phyloP scores from a whole-genome alignment of 306 rosid species.

The Notholithocarpus densiflorus region DNA sequence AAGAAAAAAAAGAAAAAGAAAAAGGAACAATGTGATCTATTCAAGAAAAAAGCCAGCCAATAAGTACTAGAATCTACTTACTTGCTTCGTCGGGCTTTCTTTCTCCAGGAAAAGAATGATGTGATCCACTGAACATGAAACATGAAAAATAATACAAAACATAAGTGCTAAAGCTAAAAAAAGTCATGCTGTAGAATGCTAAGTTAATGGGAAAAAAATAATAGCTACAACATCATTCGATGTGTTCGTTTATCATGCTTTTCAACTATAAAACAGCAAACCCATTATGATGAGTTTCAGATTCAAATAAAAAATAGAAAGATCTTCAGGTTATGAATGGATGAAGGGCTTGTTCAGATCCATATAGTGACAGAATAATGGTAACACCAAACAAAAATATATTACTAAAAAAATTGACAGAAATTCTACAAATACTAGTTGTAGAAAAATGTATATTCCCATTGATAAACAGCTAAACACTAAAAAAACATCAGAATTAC shows the following conservation, averaged over 20 bases:
- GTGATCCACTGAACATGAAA: slow-evolving; percentile 60
- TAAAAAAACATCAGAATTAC: slow-evolving; percentile 31
- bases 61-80: slow-evolving; percentile 42
- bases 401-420: not conserved
- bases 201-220: not conserved
- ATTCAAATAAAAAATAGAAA: not conserved
- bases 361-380: no score
- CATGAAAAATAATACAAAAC: slow-evolving; percentile 8
- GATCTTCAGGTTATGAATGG: not conserved
- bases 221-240: not conserved
- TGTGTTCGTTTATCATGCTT: not conserved
- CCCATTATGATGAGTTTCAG: not conserved
- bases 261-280: not conserved
- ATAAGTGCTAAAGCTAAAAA: slow-evolving; percentile 2
- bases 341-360: not conserved
- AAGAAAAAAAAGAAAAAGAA: no score
- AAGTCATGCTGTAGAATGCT: not conserved
- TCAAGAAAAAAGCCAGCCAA: slow-evolving; percentile 5
- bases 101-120: slow-evolving; percentile 76
- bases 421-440: slow-evolving; percentile 1
- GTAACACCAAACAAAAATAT: not conserved
- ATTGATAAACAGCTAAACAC: not conserved
- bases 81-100: slow-evolving; percentile 77
- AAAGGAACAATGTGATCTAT: not conserved
- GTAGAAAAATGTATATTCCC: not conserved